These are phyloP conservation scores for Leucocoprinus sp. DNA, from an alignment of 768 basidiomycete species.

Conservation along the genomic window DNA sequence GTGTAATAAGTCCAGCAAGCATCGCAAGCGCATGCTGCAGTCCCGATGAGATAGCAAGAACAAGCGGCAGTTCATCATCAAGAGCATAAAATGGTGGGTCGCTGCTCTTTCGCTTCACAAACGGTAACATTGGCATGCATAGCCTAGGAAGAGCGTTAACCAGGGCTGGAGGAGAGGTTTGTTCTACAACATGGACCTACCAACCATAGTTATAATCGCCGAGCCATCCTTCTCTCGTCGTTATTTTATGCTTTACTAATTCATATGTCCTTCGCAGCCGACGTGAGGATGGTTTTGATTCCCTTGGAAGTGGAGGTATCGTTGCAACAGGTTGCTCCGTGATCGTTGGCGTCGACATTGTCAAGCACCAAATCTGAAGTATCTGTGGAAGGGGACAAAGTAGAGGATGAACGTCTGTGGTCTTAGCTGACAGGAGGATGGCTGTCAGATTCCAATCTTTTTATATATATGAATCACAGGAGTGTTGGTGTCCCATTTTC, in stretches of 20 bases:
- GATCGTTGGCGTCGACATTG: no score
- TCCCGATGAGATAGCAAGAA: constrained; percentile 67
- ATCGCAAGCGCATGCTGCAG: constrained; percentile 74
- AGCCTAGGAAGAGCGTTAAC: constrained; percentile 31
- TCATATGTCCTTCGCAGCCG: neutral
- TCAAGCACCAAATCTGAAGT: no score
- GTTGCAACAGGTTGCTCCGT: neutral
- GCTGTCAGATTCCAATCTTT: no score
- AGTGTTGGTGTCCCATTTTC: no score
- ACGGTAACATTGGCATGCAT: constrained; percentile 63
- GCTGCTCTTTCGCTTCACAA: constrained; percentile 28
- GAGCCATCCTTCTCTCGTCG: constrained; percentile 62
- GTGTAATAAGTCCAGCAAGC: constrained; percentile 77
- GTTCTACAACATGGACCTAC: constrained; percentile 17
- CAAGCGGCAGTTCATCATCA: constrained; percentile 61
- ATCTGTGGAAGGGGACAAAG: no score
- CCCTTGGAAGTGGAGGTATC: neutral
- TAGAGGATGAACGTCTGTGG: no score
- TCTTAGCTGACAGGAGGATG: no score
- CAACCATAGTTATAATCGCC: constrained; percentile 76
- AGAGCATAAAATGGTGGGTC: constrained; percentile 71
- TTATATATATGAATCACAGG: no score
- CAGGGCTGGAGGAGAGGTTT: no score
- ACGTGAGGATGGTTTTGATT: no score
- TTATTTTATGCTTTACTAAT: constrained; percentile 24